These are phyloP conservation scores for Populus simonii DNA, from an alignment of 345 rosid genomes.

Conservation along the genomic window DNA sequence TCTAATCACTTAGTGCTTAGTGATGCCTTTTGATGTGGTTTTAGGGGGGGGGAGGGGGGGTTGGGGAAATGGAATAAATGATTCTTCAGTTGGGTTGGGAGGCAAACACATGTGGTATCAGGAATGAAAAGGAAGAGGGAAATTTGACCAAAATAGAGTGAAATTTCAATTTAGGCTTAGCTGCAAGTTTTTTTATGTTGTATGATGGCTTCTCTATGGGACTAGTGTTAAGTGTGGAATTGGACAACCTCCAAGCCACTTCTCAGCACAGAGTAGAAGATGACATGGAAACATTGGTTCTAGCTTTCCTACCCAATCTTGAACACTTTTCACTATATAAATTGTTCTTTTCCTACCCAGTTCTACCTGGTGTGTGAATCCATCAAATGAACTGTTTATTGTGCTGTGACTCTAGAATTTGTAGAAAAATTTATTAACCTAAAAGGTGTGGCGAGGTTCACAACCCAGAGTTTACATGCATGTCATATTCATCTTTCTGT, in stretches of 20 bases:
- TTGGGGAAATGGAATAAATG: neutral
- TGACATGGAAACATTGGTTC: neutral
- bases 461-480: neutral
- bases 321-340: neutral
- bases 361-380: neutral
- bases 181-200: neutral
- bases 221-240: neutral
- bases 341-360: neutral
- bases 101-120: neutral
- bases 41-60: neutral
- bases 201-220: slow-evolving; percentile 1
- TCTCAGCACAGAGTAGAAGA: neutral
- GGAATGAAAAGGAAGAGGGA: neutral
- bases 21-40: neutral
- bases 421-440: neutral
- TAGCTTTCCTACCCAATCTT: neutral
- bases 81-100: slow-evolving; percentile 2
- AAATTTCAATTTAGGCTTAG: neutral
- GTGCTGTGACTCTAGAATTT: neutral
- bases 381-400: neutral
- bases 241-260: neutral
- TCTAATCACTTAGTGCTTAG: neutral
- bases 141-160: neutral
- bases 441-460: neutral
- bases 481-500: neutral